A percentile compares a stretch with the other conserved stretches of the same genome.
Conservation (phyloP, 1,284 basidiomycete genomes). For the Vanrija humicola region DNA sequence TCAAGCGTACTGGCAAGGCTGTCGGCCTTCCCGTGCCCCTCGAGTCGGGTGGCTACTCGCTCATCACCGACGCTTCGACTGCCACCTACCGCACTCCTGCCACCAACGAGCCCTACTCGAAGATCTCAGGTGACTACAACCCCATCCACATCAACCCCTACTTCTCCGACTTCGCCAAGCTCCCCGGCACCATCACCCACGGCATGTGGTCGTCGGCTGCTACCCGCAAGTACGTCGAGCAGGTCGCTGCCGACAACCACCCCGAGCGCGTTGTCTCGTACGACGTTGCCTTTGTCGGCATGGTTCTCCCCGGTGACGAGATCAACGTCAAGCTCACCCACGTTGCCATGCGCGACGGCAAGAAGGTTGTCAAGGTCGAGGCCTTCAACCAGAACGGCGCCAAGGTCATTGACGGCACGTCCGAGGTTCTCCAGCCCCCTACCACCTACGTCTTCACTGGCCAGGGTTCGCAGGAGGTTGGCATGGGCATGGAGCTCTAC, state of each 20-base stretch:
- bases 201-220: constrained; percentile 96
- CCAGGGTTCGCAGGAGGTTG: constrained; percentile 95
- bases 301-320: constrained; percentile 92
- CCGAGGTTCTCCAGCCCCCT: constrained; percentile 86
- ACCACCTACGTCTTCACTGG: constrained; percentile 98
- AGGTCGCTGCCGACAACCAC: constrained; percentile 85
- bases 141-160: constrained; percentile 96
- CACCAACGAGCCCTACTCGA: constrained; percentile 91
- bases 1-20: constrained; percentile 80
- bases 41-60: constrained; percentile 77
- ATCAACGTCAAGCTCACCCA: constrained; percentile 85
- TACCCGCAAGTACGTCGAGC: constrained; percentile 88
- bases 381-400: constrained; percentile 81
- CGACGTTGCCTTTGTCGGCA: constrained; percentile 88
- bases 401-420: constrained; percentile 86
- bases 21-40: constrained; percentile 75
- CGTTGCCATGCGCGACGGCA: constrained; percentile 83
- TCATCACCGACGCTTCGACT: constrained; percentile 58
- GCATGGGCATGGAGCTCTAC: constrained; percentile 99
- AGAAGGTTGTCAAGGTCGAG: constrained; percentile 86
- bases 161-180: constrained; percentile 88
- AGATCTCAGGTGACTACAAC: constrained; percentile 93
- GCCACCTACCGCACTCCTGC: constrained; percentile 71
- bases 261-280: constrained; percentile 88
- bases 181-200: constrained; percentile 96